Conservation (phyloP, 139 green algal genomes). For the Mesotaenium endlicherianum region DNA sequence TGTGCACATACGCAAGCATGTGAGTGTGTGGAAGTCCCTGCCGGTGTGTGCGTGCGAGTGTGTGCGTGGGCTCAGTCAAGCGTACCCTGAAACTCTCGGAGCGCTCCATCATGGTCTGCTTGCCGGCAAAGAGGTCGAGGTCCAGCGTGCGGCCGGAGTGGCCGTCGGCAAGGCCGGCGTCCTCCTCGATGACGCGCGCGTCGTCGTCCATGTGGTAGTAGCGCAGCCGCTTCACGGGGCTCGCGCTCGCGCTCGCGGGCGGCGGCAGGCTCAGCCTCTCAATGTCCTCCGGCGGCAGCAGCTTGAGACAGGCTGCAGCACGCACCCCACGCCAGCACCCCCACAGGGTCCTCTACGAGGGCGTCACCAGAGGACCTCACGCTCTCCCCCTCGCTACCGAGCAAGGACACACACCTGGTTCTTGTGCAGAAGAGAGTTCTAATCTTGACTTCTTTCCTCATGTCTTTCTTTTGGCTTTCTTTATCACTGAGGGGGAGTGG, state of each 20-base stretch:
- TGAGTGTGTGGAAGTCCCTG: no score
- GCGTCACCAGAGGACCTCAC: not conserved
- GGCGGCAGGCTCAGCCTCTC: conserved; percentile 5
- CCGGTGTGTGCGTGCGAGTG: no score
- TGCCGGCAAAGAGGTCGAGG: conserved; percentile 42
- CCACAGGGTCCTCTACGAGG: not conserved
- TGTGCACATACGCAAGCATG: no score
- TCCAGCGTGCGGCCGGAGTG: not conserved
- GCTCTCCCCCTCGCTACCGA: not conserved
- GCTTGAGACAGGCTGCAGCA: conserved; percentile 25
- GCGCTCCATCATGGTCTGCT: conserved; percentile 29
- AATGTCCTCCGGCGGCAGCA: conserved; percentile 1
- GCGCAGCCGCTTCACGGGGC: not conserved
- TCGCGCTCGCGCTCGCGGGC: not conserved
- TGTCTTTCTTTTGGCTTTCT: no score
- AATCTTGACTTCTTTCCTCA: no score
- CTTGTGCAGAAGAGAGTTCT: no score
- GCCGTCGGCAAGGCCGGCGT: not conserved
- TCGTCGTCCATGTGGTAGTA: conserved; percentile 36
- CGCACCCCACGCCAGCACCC: not conserved
- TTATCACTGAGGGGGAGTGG: not conserved
- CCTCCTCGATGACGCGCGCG: not conserved
- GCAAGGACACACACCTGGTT: not conserved
- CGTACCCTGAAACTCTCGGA: conserved; percentile 27
- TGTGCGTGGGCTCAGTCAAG: no score